phyloP scores from a whole-genome alignment of 768 basidiomycete species.

The Pleurotus djamor region DNA sequence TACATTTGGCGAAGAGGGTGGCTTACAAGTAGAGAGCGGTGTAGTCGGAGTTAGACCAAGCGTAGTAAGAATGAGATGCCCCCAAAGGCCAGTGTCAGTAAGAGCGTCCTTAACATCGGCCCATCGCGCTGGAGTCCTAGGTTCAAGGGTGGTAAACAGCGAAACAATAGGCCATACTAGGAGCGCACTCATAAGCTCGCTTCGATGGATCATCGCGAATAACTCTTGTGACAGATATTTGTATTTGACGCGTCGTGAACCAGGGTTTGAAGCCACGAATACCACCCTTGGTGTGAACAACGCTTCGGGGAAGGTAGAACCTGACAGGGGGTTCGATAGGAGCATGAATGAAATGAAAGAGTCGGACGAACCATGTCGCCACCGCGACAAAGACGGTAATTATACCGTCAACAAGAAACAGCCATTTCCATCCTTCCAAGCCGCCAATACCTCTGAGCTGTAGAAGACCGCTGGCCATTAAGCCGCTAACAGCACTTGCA shows the following conservation, averaged over 20 bases:
- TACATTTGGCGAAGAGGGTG: background rate
- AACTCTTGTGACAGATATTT: slow-evolving; percentile 32
- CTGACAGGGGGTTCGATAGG: slow-evolving; percentile 13
- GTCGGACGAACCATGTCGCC: slow-evolving; percentile 23
- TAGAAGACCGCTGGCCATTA: slow-evolving; percentile 37
- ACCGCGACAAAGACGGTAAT: slow-evolving; percentile 31
- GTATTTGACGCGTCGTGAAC: slow-evolving; percentile 30
- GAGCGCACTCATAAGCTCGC: slow-evolving; percentile 30
- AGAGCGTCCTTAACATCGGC: slow-evolving; percentile 33
- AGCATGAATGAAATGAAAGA: background rate
- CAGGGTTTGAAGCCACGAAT: slow-evolving; percentile 30
- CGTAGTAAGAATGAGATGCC: slow-evolving; percentile 32
- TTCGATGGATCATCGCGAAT: slow-evolving; percentile 36
- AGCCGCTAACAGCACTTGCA: slow-evolving; percentile 36
- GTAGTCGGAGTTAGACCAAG: slow-evolving; percentile 33
- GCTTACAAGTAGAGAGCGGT: slow-evolving; percentile 32
- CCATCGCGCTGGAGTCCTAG: slow-evolving; percentile 28
- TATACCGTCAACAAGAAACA: slow-evolving; percentile 36
- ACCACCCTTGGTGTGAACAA: slow-evolving; percentile 24
- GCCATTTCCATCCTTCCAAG: slow-evolving; percentile 39
- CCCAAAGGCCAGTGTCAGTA: slow-evolving; percentile 31
- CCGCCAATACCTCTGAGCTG: slow-evolving; percentile 30
- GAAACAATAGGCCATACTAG: background rate
- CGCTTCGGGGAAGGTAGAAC: slow-evolving; percentile 33
- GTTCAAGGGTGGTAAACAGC: background rate